Percentiles rank a stretch among this genome's conserved stretches.
Evolutionary conservation across 2,329 filamentous ascomycete genomes (phyloP).

Genomic region (Thielaviopsis euricoi): DNA sequence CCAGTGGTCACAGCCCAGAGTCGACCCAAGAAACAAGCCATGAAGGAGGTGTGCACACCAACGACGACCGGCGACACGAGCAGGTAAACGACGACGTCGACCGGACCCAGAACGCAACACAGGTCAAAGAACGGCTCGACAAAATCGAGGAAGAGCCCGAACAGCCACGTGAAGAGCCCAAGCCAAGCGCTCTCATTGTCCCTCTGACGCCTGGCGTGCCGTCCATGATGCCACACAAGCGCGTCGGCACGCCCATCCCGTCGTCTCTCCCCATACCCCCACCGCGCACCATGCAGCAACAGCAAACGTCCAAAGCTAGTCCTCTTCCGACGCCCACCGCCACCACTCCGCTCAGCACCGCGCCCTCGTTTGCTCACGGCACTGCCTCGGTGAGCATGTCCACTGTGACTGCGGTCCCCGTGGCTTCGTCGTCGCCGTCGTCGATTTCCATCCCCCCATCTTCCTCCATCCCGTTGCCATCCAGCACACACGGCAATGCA

Average conservation of each 20-base stretch:
- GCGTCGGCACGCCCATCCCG: neutral
- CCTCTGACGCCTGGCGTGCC: neutral
- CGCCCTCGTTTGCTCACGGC: neutral
- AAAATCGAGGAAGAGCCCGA: slow-evolving; percentile 11
- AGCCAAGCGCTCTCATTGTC: neutral
- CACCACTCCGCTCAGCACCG: neutral
- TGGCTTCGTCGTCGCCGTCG: neutral
- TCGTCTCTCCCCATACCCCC: neutral
- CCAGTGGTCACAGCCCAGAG: neutral
- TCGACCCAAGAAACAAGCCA: neutral
- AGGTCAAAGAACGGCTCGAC: slow-evolving; percentile 6
- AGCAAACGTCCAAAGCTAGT: neutral
- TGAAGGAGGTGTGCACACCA: neutral
- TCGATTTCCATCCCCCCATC: too few species aligned
- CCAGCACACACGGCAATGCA: too few species aligned
- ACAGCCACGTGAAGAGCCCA: neutral
- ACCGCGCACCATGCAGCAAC: too few species aligned
- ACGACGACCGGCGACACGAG: slow-evolving; percentile 2
- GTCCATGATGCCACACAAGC: neutral
- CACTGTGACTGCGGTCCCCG: neutral
- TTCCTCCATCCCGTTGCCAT: too few species aligned
- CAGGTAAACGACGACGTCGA: slow-evolving; percentile 4
- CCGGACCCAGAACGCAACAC: neutral
- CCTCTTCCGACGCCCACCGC: neutral
- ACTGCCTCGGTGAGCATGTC: neutral